These are phyloP conservation scores for Fusarium mangiferae DNA, from an alignment of 2,329 filamentous ascomycete species.

Conservation along the genomic window DNA sequence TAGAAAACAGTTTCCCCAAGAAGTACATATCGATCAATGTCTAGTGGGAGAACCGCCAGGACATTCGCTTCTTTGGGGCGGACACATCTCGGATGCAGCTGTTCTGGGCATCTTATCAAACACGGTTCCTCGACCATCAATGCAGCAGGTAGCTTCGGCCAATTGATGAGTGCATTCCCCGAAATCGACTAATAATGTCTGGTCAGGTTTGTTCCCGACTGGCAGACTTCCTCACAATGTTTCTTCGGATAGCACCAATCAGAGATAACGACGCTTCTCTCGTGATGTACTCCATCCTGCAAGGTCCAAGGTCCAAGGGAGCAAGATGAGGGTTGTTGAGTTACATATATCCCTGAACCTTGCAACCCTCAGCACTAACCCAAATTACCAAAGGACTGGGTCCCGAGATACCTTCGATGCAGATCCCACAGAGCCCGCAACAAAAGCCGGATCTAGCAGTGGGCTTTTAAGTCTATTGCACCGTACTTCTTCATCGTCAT, in stretches of 20 bases:
- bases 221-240: neutral
- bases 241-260: conserved; percentile 17
- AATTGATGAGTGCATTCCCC: conserved; percentile 5
- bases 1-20: neutral
- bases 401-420: conserved; percentile 27
- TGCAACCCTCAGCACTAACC: conserved; percentile 36
- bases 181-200: conserved; percentile 19
- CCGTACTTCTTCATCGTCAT: neutral
- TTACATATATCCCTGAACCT: conserved; percentile 36
- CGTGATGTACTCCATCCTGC: conserved; percentile 21
- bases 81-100: neutral
- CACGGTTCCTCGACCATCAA: neutral
- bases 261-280: neutral
- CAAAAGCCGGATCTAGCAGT: neutral
- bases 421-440: conserved; percentile 14
- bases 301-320: conserved; percentile 24
- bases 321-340: conserved; percentile 35
- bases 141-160: neutral
- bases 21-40: neutral
- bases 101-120: neutral
- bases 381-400: conserved; percentile 39
- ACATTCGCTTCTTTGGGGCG: neutral
- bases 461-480: neutral
- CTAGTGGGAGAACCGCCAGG: neutral
- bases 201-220: neutral